Evolutionary conservation across 1,139 yeast genomes (phyloP).

Genomic region (Trichomonascaceae sp.): DNA sequence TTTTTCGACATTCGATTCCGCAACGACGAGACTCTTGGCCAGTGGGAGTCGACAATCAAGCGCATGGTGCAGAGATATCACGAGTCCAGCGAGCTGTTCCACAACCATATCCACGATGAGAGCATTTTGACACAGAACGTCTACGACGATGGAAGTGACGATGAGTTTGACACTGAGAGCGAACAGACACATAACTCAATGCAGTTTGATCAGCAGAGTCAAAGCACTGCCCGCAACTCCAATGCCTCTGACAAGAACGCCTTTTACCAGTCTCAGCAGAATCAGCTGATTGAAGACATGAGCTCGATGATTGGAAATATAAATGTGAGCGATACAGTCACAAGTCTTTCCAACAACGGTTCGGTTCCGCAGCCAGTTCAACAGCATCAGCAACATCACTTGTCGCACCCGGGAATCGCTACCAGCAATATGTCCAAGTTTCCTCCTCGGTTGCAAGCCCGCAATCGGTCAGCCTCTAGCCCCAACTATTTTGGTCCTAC

Average conservation of each 20-base stretch:
- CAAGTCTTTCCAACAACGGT: neutral
- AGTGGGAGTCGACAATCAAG: constrained; percentile 24
- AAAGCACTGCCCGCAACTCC: neutral
- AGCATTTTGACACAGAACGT: constrained; percentile 8
- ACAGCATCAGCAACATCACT: no score
- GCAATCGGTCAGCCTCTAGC: constrained; percentile 12
- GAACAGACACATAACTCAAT: no score
- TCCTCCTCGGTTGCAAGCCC: constrained; percentile 4
- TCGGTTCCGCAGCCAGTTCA: no score
- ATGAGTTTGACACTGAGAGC: constrained; percentile 10
- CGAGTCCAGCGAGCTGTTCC: constrained; percentile 8
- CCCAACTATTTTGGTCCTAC: constrained; percentile 3
- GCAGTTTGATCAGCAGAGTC: neutral
- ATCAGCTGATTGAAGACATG: constrained; percentile 5
- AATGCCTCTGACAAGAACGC: neutral
- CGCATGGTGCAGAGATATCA: constrained; percentile 17
- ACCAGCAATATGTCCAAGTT: neutral
- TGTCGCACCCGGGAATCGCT: no score
- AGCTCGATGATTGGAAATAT: neutral
- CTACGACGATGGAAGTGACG: constrained; percentile 14
- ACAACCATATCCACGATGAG: constrained; percentile 5
- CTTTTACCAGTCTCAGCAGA: constrained; percentile 5
- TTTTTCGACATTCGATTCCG: constrained; percentile 25
- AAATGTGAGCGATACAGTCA: no score
- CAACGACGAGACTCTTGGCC: constrained; percentile 23